Percentiles rank a stretch among this genome's conserved stretches.
phyloP scores from a whole-genome alignment of 2,329 filamentous ascomycete species.

The Tolypocladium amazonense region DNA sequence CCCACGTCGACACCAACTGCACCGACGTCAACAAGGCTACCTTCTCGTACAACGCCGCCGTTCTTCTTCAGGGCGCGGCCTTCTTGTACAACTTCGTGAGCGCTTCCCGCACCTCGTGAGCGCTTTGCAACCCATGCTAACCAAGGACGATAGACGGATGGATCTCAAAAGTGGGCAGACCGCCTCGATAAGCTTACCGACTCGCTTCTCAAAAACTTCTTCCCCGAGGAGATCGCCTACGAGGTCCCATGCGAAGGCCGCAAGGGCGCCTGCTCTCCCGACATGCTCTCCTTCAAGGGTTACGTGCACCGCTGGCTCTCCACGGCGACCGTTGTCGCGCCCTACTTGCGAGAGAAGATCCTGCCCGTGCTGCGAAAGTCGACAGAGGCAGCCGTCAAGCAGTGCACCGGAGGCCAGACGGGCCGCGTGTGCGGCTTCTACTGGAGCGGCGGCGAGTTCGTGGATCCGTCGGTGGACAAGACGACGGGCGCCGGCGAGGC shows the following conservation, averaged over 20 bases:
- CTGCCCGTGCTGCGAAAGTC: conserved; percentile 47
- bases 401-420: conserved; percentile 49
- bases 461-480: conserved; percentile 37
- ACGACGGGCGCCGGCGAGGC: conserved; percentile 48
- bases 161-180: conserved; percentile 40
- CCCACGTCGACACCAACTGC: conserved; percentile 47
- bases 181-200: conserved; percentile 45
- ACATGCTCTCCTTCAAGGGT: conserved; percentile 66
- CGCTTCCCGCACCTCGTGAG: not conserved
- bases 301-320: conserved; percentile 57
- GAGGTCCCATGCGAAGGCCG: conserved; percentile 56
- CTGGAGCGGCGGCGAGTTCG: conserved; percentile 40
- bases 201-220: conserved; percentile 38
- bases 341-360: conserved; percentile 43
- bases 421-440: conserved; percentile 53
- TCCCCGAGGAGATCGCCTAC: conserved; percentile 46
- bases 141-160: conserved; percentile 31
- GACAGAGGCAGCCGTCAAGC: conserved; percentile 45
- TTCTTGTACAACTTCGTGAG: conserved; percentile 57
- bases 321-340: conserved; percentile 50
- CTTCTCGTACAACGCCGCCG: conserved; percentile 57
- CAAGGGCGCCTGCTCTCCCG: conserved; percentile 50
- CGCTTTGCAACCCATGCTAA: not conserved
- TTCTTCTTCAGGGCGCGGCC: conserved; percentile 51
- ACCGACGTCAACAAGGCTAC: conserved; percentile 49